phyloP scores from a whole-genome alignment of 495 filamentous ascomycete species.

The Evernia prunastri region DNA sequence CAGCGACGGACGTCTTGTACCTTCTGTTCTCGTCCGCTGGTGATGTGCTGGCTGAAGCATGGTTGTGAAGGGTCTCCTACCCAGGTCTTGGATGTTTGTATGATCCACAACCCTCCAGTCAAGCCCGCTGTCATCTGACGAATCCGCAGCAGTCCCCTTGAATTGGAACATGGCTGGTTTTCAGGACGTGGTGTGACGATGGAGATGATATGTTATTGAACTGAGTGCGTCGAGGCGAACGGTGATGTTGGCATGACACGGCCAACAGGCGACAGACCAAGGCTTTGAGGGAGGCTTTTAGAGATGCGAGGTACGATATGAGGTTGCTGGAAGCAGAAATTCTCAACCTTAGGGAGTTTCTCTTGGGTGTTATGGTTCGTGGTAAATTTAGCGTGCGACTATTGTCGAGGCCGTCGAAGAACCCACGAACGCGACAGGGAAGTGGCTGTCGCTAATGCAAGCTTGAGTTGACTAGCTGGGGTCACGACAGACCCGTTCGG shows the following conservation, averaged over 20 bases:
- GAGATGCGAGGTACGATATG: background rate
- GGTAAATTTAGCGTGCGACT: slow-evolving; percentile 10
- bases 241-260: slow-evolving; percentile 15
- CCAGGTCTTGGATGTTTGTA: slow-evolving; percentile 9
- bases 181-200: background rate
- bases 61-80: slow-evolving; percentile 17
- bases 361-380: slow-evolving; percentile 7
- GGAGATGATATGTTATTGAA: background rate
- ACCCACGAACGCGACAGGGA: slow-evolving; percentile 7
- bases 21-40: slow-evolving; percentile 22
- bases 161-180: slow-evolving; percentile 13
- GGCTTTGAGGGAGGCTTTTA: background rate
- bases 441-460: slow-evolving; percentile 9
- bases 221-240: background rate
- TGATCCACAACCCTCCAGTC: slow-evolving; percentile 16
- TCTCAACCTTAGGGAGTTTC: background rate
- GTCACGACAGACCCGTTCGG: slow-evolving; percentile 12
- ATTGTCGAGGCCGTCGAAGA: background rate
- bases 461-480: slow-evolving; percentile 14
- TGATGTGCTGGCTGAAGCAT: slow-evolving; percentile 13
- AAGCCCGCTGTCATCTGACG: background rate
- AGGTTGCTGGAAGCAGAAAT: slow-evolving; percentile 5
- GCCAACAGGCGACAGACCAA: background rate
- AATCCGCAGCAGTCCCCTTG: slow-evolving; percentile 12
- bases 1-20: slow-evolving; percentile 16